Conservation (phyloP, 805 yeast species). For the Yarrowia sp. region DNA sequence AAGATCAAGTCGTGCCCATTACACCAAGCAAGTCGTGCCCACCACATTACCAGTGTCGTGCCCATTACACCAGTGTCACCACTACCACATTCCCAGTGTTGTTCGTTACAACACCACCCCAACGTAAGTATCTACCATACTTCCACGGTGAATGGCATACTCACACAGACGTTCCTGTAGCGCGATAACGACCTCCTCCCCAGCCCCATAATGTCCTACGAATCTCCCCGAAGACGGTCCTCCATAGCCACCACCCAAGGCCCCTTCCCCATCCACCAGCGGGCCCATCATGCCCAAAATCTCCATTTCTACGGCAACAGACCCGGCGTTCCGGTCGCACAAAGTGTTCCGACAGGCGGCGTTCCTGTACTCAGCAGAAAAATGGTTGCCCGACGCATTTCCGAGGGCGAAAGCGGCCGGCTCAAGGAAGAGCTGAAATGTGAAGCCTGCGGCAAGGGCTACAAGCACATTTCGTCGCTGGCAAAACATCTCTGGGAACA, state of each 20-base stretch:
- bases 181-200: too few species aligned
- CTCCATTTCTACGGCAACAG: conserved; percentile 22
- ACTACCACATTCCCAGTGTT: background rate
- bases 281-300: conserved; percentile 23
- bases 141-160: background rate
- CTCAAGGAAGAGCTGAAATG: conserved; percentile 80
- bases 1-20: background rate
- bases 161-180: too few species aligned
- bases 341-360: conserved; percentile 31
- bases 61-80: background rate
- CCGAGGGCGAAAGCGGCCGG: conserved; percentile 84
- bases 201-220: too few species aligned
- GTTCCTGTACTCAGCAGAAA: conserved; percentile 38
- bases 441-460: conserved; percentile 90
- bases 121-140: background rate
- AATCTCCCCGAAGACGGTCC: conserved; percentile 16
- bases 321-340: background rate
- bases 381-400: conserved; percentile 76
- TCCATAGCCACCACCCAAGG: conserved; percentile 14
- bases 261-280: conserved; percentile 25
- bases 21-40: background rate
- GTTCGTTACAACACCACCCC: background rate
- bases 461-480: conserved; percentile 81
- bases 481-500: conserved; percentile 93
- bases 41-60: background rate